A percentile compares a stretch with the other conserved stretches of the same genome.
Evolutionary conservation across 768 basidiomycete species (phyloP).

Genomic region (Mycena albidolilacea): DNA sequence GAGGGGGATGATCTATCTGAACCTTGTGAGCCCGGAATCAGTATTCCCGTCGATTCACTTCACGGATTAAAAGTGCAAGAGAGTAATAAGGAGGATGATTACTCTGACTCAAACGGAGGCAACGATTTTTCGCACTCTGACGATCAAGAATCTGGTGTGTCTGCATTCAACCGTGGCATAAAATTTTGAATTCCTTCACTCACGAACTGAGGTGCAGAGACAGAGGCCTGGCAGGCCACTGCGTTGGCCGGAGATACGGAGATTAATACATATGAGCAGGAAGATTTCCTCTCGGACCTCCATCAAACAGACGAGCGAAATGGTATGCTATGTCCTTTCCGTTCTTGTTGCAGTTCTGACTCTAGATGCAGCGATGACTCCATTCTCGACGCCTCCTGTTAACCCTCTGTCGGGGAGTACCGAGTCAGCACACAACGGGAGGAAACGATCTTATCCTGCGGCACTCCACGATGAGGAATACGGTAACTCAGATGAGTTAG

Average conservation of each 20-base stretch:
- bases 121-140: too few species aligned
- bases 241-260: too few species aligned
- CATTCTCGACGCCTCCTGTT: neutral
- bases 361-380: neutral
- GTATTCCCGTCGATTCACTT: neutral
- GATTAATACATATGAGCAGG: too few species aligned
- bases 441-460: neutral
- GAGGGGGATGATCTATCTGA: neutral
- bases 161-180: too few species aligned
- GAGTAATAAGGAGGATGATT: neutral
- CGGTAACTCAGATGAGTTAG: too few species aligned
- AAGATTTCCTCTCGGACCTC: too few species aligned
- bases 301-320: too few species aligned
- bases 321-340: neutral
- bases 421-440: neutral
- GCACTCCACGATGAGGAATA: neutral
- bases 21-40: neutral
- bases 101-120: too few species aligned
- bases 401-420: neutral
- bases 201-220: too few species aligned
- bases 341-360: neutral
- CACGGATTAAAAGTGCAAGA: neutral
- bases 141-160: too few species aligned
- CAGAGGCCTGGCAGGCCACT: too few species aligned
- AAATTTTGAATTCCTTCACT: too few species aligned